Base-by-base conservation (phyloP, 805 yeast genomes). In the Yamadazyma paraphyllophila region DNA sequence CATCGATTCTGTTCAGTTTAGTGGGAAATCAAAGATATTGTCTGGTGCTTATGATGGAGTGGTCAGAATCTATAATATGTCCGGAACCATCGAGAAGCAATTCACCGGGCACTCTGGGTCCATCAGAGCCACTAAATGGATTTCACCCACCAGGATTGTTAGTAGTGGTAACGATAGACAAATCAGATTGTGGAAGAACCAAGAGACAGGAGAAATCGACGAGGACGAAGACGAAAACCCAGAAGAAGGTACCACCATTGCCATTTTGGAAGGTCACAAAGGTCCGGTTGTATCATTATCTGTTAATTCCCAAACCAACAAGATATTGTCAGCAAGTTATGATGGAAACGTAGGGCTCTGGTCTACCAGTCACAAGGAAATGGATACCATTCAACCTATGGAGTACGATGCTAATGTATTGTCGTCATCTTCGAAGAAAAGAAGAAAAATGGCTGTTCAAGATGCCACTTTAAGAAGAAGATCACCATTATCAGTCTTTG, bases 21-120 rank as follows among this genome's bases (percentile, higher is more conserved):
- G 70, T 27, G 56, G 62, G 4, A 65, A 70, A 36, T 76, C 82
- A 27, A 76, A 77, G 58, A 86, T 92, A 44, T 73, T 90, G 37
- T 82, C 94, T 11, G 99, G 98, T 33, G 83, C 96, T 0, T 94
- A 91, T 60, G 99, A 94, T 63, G 98, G 98, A 56, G 78, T 92
- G 26, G 96, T 92, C 17, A 80, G 98, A 52, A 81, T 94, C 9
- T 94, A 91, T 82, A 83, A 88, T 60, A 67, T 80, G 65, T 77
- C 88, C 12, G 98, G 97, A 8, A 76, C 80, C 41, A 85, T 91
- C 8, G 84, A 82, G 55, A 81, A 85, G 50, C 96, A 88, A 62
- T 79, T 85, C 54, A 78, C 80, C 43, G 98, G 97, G 24, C 99
- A 94, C 64, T 81, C 86, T 13, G 96, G 88, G 26, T 83, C 97